Base-by-base conservation (phyloP, 495 filamentous ascomycete species). In the Penicillium simplicissimum region DNA sequence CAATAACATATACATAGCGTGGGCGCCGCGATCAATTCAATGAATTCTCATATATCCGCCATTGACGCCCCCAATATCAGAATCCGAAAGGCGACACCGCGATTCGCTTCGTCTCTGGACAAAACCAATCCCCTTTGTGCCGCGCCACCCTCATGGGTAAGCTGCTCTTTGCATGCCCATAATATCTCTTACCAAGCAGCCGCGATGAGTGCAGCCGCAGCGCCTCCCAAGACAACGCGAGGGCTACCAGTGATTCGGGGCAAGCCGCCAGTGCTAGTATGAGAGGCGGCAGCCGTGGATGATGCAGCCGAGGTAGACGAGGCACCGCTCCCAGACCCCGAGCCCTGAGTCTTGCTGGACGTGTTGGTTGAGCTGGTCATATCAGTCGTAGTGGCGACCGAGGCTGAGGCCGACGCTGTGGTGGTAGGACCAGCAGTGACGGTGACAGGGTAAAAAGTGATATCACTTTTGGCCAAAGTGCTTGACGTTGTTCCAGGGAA, bases 401-500 rank as follows among this genome's bases (percentile, higher is more conserved):
- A 49, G 0, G 62, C 52, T 13, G 40, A 17, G 25, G 45, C 35
- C 3, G 65, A 45, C 0, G 61, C 48, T 23, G 40, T 31, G 17
- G 21, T 53, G 13, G 34, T 35, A 35, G 63, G 55, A 14, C 68
- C 70, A 1, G 70, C 71, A 9, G 76, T 80, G 19, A 80, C 57
- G 1, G 72, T 77, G 11, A 80, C 74, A 4, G 76, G 70, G 37
- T 73, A 49, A 3, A 59, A 61, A 6, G 53, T 64, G 19, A 65
- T 56, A 19, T 74, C 62, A n/a, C 19, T 49, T 2, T 59, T 43
- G 3, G 19, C 48, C 2, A 68, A 17, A 3, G 67, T 73, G 8
- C 8, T 49, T 6, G 67, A 73, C 51, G 47, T 54, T 9, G 66
- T 64, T 0, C 68, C 69, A 0, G 67, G 68, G 48, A 58, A 64